Evolutionary conservation across 305 asterid genomes (phyloP).

Genomic region (Petunia hybrid): DNA sequence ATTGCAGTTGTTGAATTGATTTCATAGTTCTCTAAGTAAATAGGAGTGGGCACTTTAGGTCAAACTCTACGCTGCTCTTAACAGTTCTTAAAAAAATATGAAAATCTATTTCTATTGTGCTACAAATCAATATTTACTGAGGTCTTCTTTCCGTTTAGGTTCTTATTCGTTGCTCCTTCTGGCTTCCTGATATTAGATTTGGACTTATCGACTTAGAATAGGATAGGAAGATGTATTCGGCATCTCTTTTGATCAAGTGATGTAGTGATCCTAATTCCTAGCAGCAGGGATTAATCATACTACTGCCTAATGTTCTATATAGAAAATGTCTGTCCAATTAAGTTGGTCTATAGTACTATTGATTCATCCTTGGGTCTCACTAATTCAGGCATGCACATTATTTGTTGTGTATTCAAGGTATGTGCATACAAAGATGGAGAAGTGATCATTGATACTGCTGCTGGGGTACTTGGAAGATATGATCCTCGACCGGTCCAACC

Average conservation of each 20-base stretch:
- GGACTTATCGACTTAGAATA: neutral
- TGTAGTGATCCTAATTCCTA: neutral
- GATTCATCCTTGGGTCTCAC: neutral
- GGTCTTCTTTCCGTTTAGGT: neutral
- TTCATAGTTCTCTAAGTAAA: slow-evolving; percentile 21
- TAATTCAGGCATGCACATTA: neutral
- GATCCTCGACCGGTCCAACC: slow-evolving; percentile 99
- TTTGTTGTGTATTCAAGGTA: slow-evolving; percentile 54
- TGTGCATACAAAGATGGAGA: slow-evolving; percentile 99
- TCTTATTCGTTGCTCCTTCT: slow-evolving; percentile 12
- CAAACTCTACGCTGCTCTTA: neutral
- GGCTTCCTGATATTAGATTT: slow-evolving; percentile 16
- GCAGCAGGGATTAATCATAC: slow-evolving; percentile 27
- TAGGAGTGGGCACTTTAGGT: neutral
- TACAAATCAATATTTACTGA: neutral
- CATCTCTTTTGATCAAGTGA: slow-evolving; percentile 17
- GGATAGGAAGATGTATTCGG: slow-evolving; percentile 10
- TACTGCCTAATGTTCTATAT: neutral
- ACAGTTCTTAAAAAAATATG: too few relatives aligned
- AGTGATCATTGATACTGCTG: slow-evolving; percentile 97
- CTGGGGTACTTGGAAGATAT: slow-evolving; percentile 97
- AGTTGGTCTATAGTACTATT: neutral
- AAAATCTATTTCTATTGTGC: neutral
- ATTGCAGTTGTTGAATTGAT: slow-evolving; percentile 14
- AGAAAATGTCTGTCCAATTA: slow-evolving; percentile 24